Evolutionary conservation across 148 eudicot genomes (phyloP).

Genomic region (Bassia scoparia): DNA sequence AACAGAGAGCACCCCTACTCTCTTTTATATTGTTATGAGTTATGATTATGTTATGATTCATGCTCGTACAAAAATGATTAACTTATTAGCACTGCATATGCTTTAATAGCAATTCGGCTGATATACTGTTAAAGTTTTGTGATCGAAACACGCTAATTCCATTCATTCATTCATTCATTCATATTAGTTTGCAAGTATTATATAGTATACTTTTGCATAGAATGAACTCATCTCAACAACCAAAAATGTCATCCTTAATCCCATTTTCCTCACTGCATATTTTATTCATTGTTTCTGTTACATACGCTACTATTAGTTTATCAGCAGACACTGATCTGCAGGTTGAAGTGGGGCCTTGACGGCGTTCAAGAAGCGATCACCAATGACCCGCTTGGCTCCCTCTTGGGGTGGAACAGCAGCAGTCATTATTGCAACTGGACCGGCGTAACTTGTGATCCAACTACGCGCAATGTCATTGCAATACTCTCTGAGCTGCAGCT

Average conservation of each 20-base stretch:
- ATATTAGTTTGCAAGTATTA: not conserved
- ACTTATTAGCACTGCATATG: too few relatives aligned
- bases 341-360: conserved; percentile 43
- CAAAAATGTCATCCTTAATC: conserved; percentile 16
- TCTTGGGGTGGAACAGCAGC: conserved; percentile 50
- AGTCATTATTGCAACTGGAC: conserved; percentile 81
- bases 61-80: too few relatives aligned
- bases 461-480: conserved; percentile 32
- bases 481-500: conserved; percentile 54
- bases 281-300: not conserved
- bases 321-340: conserved; percentile 30
- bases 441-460: conserved; percentile 62
- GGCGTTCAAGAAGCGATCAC: conserved; percentile 56
- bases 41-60: too few relatives aligned
- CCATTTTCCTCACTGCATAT: not conserved
- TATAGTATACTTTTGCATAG: not conserved
- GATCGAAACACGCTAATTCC: too few relatives aligned
- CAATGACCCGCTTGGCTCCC: conserved; percentile 56
- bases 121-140: too few relatives aligned
- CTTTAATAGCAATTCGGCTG: too few relatives aligned
- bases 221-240: conserved; percentile 6
- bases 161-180: too few relatives aligned
- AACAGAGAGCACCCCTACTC: too few relatives aligned
- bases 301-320: not conserved
- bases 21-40: too few relatives aligned